Evolutionary conservation across 352 stramenopile species (phyloP).

Genomic region (Stephanocyclus meneghinianus): DNA sequence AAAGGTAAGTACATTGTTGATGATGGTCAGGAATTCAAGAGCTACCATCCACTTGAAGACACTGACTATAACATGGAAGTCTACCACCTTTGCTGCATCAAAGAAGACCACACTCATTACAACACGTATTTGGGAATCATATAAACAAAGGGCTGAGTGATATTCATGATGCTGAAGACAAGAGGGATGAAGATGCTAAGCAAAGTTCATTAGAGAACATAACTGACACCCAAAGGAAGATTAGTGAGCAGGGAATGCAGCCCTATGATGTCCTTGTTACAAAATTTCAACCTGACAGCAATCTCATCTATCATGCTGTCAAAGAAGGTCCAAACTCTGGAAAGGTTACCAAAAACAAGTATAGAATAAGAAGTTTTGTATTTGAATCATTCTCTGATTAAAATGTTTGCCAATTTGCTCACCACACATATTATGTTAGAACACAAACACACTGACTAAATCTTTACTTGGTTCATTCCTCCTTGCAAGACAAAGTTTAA

Average conservation of each 20-base stretch:
- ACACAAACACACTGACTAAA: neutral
- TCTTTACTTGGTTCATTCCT: neutral
- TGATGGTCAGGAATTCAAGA: too few species aligned
- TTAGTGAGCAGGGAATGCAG: neutral
- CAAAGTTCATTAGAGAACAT: neutral
- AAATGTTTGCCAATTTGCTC: neutral
- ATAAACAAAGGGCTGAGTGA: too few species aligned
- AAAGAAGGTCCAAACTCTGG: neutral
- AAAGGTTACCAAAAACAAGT: neutral
- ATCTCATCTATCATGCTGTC: neutral
- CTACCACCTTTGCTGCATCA: too few species aligned
- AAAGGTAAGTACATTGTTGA: too few species aligned
- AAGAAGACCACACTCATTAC: too few species aligned
- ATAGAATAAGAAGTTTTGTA: neutral
- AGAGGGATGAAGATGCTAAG: neutral
- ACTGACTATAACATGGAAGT: too few species aligned
- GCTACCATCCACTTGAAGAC: too few species aligned
- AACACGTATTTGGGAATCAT: too few species aligned
- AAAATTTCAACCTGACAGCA: neutral
- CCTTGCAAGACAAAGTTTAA: neutral
- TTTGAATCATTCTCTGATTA: neutral
- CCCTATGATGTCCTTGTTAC: neutral
- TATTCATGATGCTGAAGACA: neutral
- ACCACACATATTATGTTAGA: neutral
- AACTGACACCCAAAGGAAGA: conserved; percentile 11